Base-by-base conservation (phyloP, 192 early-diverging fungal genomes). In the Podila epigama region DNA sequence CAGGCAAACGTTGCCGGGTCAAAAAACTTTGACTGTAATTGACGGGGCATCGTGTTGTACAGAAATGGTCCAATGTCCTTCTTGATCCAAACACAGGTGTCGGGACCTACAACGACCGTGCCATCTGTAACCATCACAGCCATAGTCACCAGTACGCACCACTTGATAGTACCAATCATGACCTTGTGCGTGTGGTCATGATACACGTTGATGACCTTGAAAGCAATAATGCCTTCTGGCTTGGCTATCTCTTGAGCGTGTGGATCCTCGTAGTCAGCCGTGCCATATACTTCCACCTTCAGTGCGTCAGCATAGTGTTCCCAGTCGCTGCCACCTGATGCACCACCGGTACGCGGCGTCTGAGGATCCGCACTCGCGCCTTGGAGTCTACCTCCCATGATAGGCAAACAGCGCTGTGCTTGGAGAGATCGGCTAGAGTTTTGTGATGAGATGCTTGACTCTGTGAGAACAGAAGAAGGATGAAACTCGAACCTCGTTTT, bases 101-200 rank as follows among this genome's bases (percentile, higher is more conserved):
- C n/a, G n/a, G 66, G 66, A 29, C 66, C 58, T 37, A 68, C 66
- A 39, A 60, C 32, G 37, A 60, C 58, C 32, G 27, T 53, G 50
- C 66, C 66, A 32, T 41, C 56, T 18, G 66, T 68, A 25, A 68
- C 32, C 39, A 60, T 37, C 11, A 68, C 66, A 35, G 66, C 42
- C 50, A 68, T 25, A 4, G 56, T 67, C 31, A 67, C 52, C 56
- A 67, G 34, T 10, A 44, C 44, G 34, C 36, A 51, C 58, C 58
- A 60, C 40, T 5, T 42, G 2, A 60, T 11, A 15, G 39, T 60
- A 28, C 58, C 58, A 53, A 63, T 63, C 35, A 63, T 52, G 28
- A 63, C 51, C 20, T 63, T 63, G 34, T 63, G 28, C 7, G 60
- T 34, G 10, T 63, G 18, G 50, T 52, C 60, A 34, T 52, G 60